phyloP scores from a whole-genome alignment of 1,139 yeast species.

The Martiniozyma asiatica region DNA sequence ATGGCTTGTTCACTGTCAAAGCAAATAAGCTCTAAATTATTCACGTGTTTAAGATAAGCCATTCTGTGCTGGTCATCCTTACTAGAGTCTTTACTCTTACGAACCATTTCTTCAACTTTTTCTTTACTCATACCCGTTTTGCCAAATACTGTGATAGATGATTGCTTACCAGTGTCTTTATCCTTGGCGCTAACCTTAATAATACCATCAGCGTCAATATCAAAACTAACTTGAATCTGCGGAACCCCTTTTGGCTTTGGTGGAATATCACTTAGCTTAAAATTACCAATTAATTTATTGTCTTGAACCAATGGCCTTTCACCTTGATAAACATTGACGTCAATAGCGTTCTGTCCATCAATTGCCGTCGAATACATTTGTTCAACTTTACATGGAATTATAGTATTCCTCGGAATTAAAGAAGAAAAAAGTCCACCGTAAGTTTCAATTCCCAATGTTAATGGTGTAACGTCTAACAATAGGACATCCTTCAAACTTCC shows the following conservation, averaged over 20 bases:
- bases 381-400: slow-evolving; percentile 61
- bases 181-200: slow-evolving; percentile 65
- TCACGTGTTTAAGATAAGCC: slow-evolving; percentile 22
- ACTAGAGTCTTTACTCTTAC: slow-evolving; percentile 35
- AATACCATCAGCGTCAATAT: slow-evolving; percentile 75
- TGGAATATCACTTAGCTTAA: slow-evolving; percentile 56
- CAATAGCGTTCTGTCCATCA: slow-evolving; percentile 77
- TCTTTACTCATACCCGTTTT: slow-evolving; percentile 56
- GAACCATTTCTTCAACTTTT: slow-evolving; percentile 45
- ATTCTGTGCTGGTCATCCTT: slow-evolving; percentile 32
- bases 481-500: slow-evolving; percentile 66
- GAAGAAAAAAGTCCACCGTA: slow-evolving; percentile 76
- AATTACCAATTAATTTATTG: slow-evolving; percentile 62
- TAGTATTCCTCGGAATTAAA: slow-evolving; percentile 61
- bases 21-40: slow-evolving; percentile 22
- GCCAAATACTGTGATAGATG: slow-evolving; percentile 60
- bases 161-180: slow-evolving; percentile 40
- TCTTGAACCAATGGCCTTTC: slow-evolving; percentile 65
- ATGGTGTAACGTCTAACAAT: slow-evolving; percentile 65
- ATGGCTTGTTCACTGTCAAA: slow-evolving; percentile 24
- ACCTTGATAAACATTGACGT: slow-evolving; percentile 68
- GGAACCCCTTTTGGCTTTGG: slow-evolving; percentile 68
- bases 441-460: slow-evolving; percentile 71
- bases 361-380: slow-evolving; percentile 73
- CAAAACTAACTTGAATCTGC: slow-evolving; percentile 61